A percentile compares a stretch with the other conserved stretches of the same genome.
Evolutionary conservation across 345 rosid species (phyloP).

Genomic region (Murraya koenigii): DNA sequence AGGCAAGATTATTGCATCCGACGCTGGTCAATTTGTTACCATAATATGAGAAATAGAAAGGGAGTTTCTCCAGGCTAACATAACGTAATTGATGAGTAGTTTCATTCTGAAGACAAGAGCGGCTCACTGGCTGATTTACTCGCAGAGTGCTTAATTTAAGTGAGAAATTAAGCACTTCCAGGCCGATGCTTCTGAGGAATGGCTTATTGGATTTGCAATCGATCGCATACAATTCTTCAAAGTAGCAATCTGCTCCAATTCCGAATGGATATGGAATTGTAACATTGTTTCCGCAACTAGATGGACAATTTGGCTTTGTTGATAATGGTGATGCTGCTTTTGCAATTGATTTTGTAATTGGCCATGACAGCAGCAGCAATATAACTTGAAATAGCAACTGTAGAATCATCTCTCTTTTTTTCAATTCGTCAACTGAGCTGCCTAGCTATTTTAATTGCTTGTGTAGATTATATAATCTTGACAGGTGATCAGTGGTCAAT

Average conservation of each 20-base stretch:
- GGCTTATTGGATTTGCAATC: neutral
- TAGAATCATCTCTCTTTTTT: neutral
- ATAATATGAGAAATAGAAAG: neutral
- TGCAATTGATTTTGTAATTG: neutral
- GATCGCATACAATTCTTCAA: neutral
- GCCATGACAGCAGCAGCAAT: neutral
- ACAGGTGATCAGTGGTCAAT: too few relatives aligned
- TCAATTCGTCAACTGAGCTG: too few relatives aligned
- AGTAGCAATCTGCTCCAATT: neutral
- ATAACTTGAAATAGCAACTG: neutral
- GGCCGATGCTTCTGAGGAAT: neutral
- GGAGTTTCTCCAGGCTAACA: neutral
- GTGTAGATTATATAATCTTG: too few relatives aligned
- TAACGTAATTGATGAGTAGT: neutral
- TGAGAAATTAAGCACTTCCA: neutral
- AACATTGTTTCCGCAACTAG: slow-evolving; percentile 1
- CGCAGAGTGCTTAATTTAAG: neutral
- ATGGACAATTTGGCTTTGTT: neutral
- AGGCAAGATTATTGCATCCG: neutral
- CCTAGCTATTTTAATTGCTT: too few relatives aligned
- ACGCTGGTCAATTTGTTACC: neutral
- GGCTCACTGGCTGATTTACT: neutral
- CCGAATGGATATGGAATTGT: neutral
- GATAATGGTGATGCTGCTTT: neutral
- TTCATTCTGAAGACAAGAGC: neutral